These are phyloP conservation scores for Xylariaceae sp. DNA, from an alignment of 2,329 filamentous ascomycete genomes.

Conservation along the genomic window DNA sequence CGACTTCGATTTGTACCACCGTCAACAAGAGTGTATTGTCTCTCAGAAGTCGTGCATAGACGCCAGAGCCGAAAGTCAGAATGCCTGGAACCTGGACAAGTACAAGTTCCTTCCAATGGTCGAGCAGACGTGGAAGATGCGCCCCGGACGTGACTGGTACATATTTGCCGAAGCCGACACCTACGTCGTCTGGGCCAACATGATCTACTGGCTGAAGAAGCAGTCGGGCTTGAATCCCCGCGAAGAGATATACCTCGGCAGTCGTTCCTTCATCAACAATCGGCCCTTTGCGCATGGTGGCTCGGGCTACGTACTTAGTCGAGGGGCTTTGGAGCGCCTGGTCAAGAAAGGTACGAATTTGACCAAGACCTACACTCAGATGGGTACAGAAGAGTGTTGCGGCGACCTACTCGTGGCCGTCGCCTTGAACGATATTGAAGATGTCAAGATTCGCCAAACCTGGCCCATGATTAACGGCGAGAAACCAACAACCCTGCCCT, in stretches of 20 bases:
- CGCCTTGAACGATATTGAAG: constrained; percentile 42
- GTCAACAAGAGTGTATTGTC: constrained; percentile 42
- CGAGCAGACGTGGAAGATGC: constrained; percentile 49
- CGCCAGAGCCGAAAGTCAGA: constrained; percentile 30
- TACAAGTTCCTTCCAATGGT: constrained; percentile 58
- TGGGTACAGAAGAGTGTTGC: constrained; percentile 43
- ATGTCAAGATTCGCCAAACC: constrained; percentile 39
- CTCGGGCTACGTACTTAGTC: constrained; percentile 52
- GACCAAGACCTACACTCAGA: constrained; percentile 43
- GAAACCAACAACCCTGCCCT: constrained; percentile 47
- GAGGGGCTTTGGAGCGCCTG: constrained; percentile 46
- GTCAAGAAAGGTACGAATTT: constrained; percentile 40
- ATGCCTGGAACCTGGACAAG: constrained; percentile 53
- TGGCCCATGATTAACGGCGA: constrained; percentile 54
- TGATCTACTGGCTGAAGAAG: constrained; percentile 45
- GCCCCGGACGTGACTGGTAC: constrained; percentile 52
- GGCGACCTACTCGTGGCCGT: constrained; percentile 49
- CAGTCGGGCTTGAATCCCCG: constrained; percentile 37
- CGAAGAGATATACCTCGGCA: constrained; percentile 47
- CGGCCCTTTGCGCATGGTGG: constrained; percentile 53
- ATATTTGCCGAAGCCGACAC: constrained; percentile 56
- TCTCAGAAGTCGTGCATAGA: constrained; percentile 42
- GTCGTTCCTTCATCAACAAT: constrained; percentile 41
- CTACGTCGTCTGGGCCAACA: constrained; percentile 51
- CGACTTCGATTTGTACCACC: constrained; percentile 43